phyloP scores from a whole-genome alignment of 495 filamentous ascomycete species.

The Aspergillus diversus region DNA sequence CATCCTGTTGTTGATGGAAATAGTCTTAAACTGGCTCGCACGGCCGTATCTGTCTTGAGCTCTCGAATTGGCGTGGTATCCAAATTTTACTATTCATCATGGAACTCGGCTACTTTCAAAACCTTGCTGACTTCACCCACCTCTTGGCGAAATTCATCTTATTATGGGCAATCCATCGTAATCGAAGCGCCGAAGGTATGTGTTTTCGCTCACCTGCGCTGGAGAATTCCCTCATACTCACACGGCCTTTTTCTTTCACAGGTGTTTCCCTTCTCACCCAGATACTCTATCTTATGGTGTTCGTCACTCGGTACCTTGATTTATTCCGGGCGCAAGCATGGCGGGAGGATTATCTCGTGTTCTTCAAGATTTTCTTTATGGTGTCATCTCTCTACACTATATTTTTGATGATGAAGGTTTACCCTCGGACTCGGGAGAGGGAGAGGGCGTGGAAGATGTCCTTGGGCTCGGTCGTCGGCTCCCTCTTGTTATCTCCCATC shows the following conservation, averaged over 20 bases:
- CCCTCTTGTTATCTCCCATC: constrained; percentile 65
- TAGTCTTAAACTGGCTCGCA: not conserved
- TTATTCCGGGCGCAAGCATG: constrained; percentile 58
- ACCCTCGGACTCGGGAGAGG: constrained; percentile 82
- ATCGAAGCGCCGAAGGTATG: constrained; percentile 84
- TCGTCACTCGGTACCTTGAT: constrained; percentile 85
- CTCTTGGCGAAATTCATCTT: constrained; percentile 84
- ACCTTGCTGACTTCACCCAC: constrained; percentile 82
- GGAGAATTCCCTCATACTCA: constrained; percentile 20
- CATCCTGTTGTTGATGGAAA: not conserved
- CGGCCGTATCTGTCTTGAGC: not conserved
- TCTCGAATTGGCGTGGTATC: not conserved
- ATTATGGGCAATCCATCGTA: constrained; percentile 87
- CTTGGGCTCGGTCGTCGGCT: constrained; percentile 61
- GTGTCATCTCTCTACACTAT: constrained; percentile 84
- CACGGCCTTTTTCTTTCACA: constrained; percentile 30
- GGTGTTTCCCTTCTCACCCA: constrained; percentile 96
- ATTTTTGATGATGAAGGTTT: constrained; percentile 82
- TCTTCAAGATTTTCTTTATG: constrained; percentile 87
- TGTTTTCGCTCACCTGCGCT: not conserved
- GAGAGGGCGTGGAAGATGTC: constrained; percentile 92
- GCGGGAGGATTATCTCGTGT: constrained; percentile 66
- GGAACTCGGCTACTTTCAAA: constrained; percentile 69
- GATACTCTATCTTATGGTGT: constrained; percentile 83
- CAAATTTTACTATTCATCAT: constrained; percentile 29